Conservation (phyloP, 805 yeast species). For the Candida sithepensis region DNA sequence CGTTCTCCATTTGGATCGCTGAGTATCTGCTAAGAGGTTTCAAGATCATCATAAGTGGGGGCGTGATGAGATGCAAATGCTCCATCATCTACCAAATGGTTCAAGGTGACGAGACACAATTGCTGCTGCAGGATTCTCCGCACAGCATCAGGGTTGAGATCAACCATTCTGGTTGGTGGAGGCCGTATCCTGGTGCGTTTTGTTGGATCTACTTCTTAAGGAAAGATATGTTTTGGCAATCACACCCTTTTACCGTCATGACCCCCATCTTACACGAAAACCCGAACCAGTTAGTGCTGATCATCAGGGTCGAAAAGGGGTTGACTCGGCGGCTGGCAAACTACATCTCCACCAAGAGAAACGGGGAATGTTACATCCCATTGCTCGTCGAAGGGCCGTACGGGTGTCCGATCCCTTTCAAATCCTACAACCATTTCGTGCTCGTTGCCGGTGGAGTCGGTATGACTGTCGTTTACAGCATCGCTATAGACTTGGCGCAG, state of each 20-base stretch:
- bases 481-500: slow-evolving; percentile 38
- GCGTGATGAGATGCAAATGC: slow-evolving; percentile 47
- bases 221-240: slow-evolving; percentile 52
- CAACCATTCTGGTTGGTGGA: slow-evolving; percentile 52
- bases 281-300: slow-evolving; percentile 39
- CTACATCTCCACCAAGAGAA: slow-evolving; percentile 29
- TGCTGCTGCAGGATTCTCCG: slow-evolving; percentile 9
- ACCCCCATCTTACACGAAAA: slow-evolving; percentile 39
- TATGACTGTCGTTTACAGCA: slow-evolving; percentile 51
- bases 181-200: slow-evolving; percentile 57
- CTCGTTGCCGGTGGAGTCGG: slow-evolving; percentile 67
- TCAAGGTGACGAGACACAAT: not conserved
- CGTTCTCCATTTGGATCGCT: slow-evolving; percentile 65
- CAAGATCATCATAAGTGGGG: slow-evolving; percentile 59
- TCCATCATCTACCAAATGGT: slow-evolving; percentile 24
- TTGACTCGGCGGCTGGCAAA: slow-evolving; percentile 41
- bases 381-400: slow-evolving; percentile 61
- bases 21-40: slow-evolving; percentile 59
- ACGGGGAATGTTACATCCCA: slow-evolving; percentile 34
- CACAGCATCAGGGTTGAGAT: slow-evolving; percentile 47
- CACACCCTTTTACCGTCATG: slow-evolving; percentile 64
- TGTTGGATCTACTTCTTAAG: slow-evolving; percentile 51
- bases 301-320: slow-evolving; percentile 52
- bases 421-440: slow-evolving; percentile 43
- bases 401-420: slow-evolving; percentile 46